Evolutionary conservation across 495 filamentous ascomycete genomes (phyloP).

Genomic region (Letharia columbiana): DNA sequence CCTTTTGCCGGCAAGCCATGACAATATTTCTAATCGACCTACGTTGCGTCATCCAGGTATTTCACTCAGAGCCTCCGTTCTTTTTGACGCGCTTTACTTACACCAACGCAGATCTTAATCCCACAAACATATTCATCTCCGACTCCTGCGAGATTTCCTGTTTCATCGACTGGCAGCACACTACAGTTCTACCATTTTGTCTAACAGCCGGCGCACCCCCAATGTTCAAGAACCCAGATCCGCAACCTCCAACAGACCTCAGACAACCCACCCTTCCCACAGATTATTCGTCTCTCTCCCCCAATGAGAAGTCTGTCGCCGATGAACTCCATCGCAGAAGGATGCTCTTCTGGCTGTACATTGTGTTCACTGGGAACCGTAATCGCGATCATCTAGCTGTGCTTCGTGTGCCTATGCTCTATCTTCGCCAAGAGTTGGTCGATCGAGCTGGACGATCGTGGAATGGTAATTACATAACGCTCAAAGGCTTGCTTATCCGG

Average conservation of each 20-base stretch:
- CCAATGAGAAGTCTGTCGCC: slow-evolving; percentile 19
- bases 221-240: slow-evolving; percentile 29
- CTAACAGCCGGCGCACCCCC: slow-evolving; percentile 29
- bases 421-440: slow-evolving; percentile 25
- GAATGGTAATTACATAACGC: slow-evolving; percentile 26
- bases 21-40: slow-evolving; percentile 15
- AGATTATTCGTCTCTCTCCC: slow-evolving; percentile 17
- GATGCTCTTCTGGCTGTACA: slow-evolving; percentile 25
- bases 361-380: slow-evolving; percentile 24
- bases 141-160: slow-evolving; percentile 28
- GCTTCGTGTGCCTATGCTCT: slow-evolving; percentile 23
- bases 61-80: neutral
- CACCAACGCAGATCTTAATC: slow-evolving; percentile 23
- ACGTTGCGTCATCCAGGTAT: slow-evolving; percentile 24
- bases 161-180: slow-evolving; percentile 34
- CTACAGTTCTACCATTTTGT: slow-evolving; percentile 27
- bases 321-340: slow-evolving; percentile 26
- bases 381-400: slow-evolving; percentile 25
- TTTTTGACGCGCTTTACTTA: neutral
- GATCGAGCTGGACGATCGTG: slow-evolving; percentile 28
- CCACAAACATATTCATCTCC: slow-evolving; percentile 29
- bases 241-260: slow-evolving; percentile 18
- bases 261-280: slow-evolving; percentile 22
- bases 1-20: slow-evolving; percentile 20
- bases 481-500: slow-evolving; percentile 25